Evolutionary conservation across 345 rosid genomes (phyloP).

Genomic region (Brassica juncea): DNA sequence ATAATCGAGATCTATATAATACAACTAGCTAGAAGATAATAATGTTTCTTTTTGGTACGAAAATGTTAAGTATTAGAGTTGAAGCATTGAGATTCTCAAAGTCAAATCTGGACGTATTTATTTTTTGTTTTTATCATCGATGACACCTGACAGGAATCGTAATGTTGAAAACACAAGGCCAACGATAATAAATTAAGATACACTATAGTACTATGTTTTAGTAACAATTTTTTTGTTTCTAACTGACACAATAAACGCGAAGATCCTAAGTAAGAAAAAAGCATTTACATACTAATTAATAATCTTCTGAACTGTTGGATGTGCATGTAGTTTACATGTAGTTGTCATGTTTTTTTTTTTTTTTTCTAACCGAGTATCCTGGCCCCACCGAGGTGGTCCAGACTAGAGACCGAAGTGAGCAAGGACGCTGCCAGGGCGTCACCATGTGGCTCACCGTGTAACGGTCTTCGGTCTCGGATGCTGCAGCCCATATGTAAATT

Average conservation of each 20-base stretch:
- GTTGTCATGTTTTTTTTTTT: neutral
- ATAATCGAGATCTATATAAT: constrained; percentile 23
- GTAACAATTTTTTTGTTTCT: neutral
- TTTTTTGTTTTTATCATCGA: neutral
- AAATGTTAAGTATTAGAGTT: neutral
- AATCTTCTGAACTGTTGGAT: neutral
- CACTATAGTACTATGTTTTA: neutral
- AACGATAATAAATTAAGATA: constrained; percentile 20
- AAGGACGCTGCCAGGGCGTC: too few species aligned
- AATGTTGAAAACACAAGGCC: constrained; percentile 17
- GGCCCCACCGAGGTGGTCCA: too few species aligned
- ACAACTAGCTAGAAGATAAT: constrained; percentile 2
- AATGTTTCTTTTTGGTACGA: neutral
- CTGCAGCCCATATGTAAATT: too few species aligned
- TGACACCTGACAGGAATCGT: constrained; percentile 21
- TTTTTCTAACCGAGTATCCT: too few species aligned
- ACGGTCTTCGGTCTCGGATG: too few species aligned
- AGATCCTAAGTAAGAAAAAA: neutral
- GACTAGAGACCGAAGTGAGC: too few species aligned
- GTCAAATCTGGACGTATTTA: constrained; percentile 30
- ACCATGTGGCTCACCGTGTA: too few species aligned
- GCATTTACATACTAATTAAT: neutral
- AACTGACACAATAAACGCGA: neutral
- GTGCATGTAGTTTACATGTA: neutral
- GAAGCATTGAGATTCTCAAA: constrained; percentile 18